These are phyloP conservation scores for Colletotrichum sp. DNA, from an alignment of 2,329 filamentous ascomycete species.

Conservation along the genomic window DNA sequence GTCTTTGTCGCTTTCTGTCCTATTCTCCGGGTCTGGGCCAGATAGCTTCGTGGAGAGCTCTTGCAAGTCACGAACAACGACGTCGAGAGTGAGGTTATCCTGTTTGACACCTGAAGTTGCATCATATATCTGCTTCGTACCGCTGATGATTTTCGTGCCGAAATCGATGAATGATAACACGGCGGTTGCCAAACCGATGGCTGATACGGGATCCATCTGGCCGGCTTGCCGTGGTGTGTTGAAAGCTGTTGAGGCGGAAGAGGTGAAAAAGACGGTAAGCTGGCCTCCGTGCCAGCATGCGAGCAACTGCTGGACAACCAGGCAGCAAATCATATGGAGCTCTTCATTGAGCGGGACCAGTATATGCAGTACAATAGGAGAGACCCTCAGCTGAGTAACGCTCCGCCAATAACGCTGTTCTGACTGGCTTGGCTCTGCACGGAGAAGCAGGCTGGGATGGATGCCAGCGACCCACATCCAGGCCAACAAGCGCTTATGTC, in stretches of 20 bases:
- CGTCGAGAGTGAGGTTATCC: no score
- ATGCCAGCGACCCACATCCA: background rate
- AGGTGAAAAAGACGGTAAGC: background rate
- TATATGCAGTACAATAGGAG: background rate
- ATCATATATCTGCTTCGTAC: no score
- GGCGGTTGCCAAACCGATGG: no score
- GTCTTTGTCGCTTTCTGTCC: no score
- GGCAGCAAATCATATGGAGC: background rate
- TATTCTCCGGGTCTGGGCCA: no score
- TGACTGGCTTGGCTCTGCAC: background rate
- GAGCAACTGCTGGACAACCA: background rate
- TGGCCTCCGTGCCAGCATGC: background rate
- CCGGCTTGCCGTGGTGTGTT: background rate
- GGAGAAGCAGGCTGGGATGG: background rate
- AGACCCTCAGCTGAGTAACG: background rate
- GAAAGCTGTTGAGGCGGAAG: background rate
- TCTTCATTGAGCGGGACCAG: background rate
- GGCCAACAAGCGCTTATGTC: background rate
- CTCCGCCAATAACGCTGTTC: background rate
- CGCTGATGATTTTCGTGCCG: no score
- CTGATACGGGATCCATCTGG: background rate
- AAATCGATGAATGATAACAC: no score
- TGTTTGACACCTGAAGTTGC: no score
- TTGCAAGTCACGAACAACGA: no score
- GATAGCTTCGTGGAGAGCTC: no score